A percentile compares a stretch with the other conserved stretches of the same genome.
These are phyloP conservation scores for Nakazawaea anatomiae DNA, from an alignment of 805 yeast species.

Conservation along the genomic window DNA sequence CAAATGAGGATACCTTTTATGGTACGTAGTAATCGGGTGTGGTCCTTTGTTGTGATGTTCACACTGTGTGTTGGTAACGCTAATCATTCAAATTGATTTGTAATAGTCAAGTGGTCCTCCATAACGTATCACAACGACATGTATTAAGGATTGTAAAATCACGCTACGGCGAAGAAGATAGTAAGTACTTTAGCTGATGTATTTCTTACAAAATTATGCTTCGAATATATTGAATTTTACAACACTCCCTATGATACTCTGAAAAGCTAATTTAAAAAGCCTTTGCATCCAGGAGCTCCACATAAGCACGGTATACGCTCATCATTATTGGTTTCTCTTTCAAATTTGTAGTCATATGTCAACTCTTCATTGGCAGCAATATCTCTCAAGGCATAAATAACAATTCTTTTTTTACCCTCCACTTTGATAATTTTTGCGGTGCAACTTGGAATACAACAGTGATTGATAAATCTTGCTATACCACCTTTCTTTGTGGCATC, in stretches of 20 bases:
- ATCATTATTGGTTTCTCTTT: slow-evolving; percentile 80
- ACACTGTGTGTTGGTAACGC: too few species aligned
- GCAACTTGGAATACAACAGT: slow-evolving; percentile 96
- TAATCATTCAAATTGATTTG: too few species aligned
- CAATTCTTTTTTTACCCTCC: slow-evolving; percentile 90
- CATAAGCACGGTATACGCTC: slow-evolving; percentile 89
- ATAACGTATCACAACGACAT: too few species aligned
- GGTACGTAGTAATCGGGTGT: too few species aligned
- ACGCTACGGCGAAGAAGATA: too few species aligned
- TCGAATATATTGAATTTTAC: too few species aligned
- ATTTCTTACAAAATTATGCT: neutral
- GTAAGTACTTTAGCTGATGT: neutral
- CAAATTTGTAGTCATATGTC: slow-evolving; percentile 95
- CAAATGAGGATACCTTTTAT: too few species aligned
- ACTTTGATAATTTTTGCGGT: slow-evolving; percentile 95
- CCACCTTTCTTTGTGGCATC: slow-evolving; percentile 98
- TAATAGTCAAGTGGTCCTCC: too few species aligned
- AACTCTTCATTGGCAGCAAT: slow-evolving; percentile 85
- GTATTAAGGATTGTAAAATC: too few species aligned
- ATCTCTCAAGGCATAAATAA: slow-evolving; percentile 86
- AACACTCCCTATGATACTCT: too few species aligned
- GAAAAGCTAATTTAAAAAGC: slow-evolving; percentile 59
- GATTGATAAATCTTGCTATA: slow-evolving; percentile 93
- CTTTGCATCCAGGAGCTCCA: slow-evolving; percentile 94
- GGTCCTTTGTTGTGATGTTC: too few species aligned